A percentile compares a stretch with the other conserved stretches of the same genome.
These are phyloP conservation scores for Amaranthus cruentus DNA, from an alignment of 148 eudicot genomes.

Conservation along the genomic window DNA sequence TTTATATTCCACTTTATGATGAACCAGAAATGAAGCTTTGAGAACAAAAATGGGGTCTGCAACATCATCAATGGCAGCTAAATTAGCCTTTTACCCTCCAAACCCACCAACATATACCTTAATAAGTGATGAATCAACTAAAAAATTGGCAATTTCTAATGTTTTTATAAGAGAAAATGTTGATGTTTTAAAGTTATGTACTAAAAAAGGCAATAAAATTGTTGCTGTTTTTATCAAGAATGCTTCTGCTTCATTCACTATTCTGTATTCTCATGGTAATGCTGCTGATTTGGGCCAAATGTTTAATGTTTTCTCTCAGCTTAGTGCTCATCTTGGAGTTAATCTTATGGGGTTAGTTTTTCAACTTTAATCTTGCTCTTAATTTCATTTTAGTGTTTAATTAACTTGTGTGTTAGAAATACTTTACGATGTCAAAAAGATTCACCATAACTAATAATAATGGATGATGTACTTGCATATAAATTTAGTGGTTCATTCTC, in stretches of 20 bases:
- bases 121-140: constrained; percentile 22
- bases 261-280: constrained; percentile 45
- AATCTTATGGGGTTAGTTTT: constrained; percentile 43
- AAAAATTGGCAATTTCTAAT: constrained; percentile 24
- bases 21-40: background rate
- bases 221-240: constrained; percentile 32
- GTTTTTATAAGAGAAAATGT: constrained; percentile 24
- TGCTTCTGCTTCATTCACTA: constrained; percentile 27
- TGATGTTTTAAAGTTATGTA: constrained; percentile 29
- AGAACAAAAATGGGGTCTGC: constrained; percentile 34
- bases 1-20: background rate
- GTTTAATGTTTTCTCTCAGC: constrained; percentile 26
- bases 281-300: constrained; percentile 41
- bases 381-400: background rate
- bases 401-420: no score
- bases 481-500: no score
- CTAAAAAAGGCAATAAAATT: constrained; percentile 29
- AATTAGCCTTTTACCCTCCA: constrained; percentile 43
- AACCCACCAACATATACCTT: constrained; percentile 33
- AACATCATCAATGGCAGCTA: constrained; percentile 41
- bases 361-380: background rate
- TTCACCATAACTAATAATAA: no score
- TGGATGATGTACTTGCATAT: no score
- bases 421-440: no score
- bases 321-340: constrained; percentile 37